Conservation (phyloP, 2,329 filamentous ascomycete genomes). For the Clonostachys rosea region DNA sequence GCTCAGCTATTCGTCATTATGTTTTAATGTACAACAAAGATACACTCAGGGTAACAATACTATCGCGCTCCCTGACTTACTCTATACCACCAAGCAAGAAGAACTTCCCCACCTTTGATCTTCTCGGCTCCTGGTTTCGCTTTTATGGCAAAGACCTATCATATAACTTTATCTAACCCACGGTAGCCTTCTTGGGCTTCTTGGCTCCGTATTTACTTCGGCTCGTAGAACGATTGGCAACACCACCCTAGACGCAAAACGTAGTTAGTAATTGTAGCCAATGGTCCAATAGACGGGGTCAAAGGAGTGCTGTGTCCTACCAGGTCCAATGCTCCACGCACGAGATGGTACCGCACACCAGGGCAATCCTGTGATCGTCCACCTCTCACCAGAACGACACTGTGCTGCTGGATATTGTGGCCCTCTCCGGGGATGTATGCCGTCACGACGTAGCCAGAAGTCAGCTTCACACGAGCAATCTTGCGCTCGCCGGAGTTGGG, state of each 20-base stretch:
- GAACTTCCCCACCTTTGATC: too few species aligned
- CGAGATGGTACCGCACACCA: slow-evolving; percentile 92
- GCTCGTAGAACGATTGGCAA: slow-evolving; percentile 76
- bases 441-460: slow-evolving; percentile 80
- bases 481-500: slow-evolving; percentile 97
- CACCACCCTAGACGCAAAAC: slow-evolving; percentile 65
- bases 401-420: slow-evolving; percentile 98
- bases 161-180: slow-evolving; percentile 26
- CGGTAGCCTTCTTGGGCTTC: slow-evolving; percentile 83
- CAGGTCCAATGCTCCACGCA: slow-evolving; percentile 88
- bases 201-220: slow-evolving; percentile 98
- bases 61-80: too few species aligned
- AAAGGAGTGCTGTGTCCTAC: slow-evolving; percentile 42
- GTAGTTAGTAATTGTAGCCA: slow-evolving; percentile 6
- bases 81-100: too few species aligned
- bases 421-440: slow-evolving; percentile 97
- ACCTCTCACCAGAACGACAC: slow-evolving; percentile 91
- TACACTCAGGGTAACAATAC: background rate
- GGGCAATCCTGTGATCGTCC: slow-evolving; percentile 95
- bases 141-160: background rate
- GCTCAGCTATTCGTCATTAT: too few species aligned
- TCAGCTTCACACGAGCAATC: slow-evolving; percentile 85
- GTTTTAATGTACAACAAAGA: background rate
- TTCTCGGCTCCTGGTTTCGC: background rate
- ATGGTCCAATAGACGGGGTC: too few species aligned